Conservation (phyloP, 176 grass and related monocot species). For the Oryza meyeriana region DNA sequence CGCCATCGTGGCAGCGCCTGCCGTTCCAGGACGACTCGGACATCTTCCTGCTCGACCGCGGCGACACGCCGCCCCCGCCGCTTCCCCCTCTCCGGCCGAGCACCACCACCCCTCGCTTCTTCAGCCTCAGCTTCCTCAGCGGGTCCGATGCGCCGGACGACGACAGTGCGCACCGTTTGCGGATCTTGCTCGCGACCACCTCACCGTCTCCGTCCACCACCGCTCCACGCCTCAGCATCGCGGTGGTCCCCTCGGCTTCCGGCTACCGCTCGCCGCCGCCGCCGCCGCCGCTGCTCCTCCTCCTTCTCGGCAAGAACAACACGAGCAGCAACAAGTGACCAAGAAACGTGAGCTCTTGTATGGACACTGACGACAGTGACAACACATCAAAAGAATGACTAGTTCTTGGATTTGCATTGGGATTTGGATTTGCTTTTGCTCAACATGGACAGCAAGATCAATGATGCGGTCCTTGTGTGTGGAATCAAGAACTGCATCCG, state of each 20-base stretch:
- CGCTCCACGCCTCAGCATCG: constrained; percentile 35
- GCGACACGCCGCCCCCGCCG: constrained; percentile 24
- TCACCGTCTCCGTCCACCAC: background rate
- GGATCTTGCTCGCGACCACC: constrained; percentile 11
- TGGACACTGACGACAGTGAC: background rate
- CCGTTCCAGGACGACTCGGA: constrained; percentile 45
- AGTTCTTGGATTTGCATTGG: constrained; percentile 21
- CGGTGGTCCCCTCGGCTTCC: background rate
- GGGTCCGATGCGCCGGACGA: constrained; percentile 36
- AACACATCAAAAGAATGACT: background rate
- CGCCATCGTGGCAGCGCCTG: background rate
- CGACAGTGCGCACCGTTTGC: constrained; percentile 55
- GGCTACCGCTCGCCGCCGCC: background rate
- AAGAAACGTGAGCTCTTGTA: background rate
- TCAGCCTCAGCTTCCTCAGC: constrained; percentile 43
- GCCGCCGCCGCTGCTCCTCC: background rate
- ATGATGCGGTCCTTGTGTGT: background rate
- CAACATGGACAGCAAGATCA: background rate
- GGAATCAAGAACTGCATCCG: background rate
- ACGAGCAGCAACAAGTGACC: constrained; percentile 4
- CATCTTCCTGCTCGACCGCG: constrained; percentile 25
- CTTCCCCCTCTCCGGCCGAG: constrained; percentile 31
- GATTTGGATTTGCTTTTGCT: constrained; percentile 28
- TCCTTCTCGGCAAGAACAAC: background rate
- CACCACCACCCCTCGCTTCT: constrained; percentile 36